phyloP scores from a whole-genome alignment of 371 early-diverging fungal species.

The Polyrhizophydium stewartii region DNA sequence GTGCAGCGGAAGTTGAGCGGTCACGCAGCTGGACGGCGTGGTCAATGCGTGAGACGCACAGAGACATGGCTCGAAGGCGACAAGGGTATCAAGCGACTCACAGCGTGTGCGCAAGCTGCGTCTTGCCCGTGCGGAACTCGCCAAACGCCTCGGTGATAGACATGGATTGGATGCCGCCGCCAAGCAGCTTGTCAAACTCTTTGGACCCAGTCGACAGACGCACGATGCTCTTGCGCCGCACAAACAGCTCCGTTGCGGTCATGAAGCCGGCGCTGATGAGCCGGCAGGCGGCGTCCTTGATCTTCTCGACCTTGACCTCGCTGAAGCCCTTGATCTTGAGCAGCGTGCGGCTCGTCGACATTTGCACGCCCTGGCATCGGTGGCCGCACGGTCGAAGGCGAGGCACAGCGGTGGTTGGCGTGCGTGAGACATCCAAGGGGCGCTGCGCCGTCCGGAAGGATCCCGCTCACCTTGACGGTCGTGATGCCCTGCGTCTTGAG shows the following conservation, averaged over 20 bases:
- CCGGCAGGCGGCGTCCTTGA: constrained; percentile 89
- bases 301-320: constrained; percentile 96
- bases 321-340: constrained; percentile 96
- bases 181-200: constrained; percentile 92
- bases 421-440: background rate
- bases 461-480: constrained; percentile 43
- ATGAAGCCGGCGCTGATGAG: constrained; percentile 94
- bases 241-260: constrained; percentile 88
- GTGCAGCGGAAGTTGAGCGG: constrained; percentile 64
- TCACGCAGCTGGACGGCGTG: constrained; percentile 16
- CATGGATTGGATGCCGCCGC: constrained; percentile 85
- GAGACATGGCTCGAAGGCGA: too few species aligned
- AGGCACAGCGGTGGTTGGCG: background rate
- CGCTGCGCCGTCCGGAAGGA: background rate
- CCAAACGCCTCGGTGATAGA: constrained; percentile 65
- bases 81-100: too few species aligned
- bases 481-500: constrained; percentile 77
- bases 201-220: constrained; percentile 93
- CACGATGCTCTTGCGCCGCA: constrained; percentile 67
- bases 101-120: constrained; percentile 32
- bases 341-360: constrained; percentile 69
- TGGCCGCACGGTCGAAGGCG: background rate
- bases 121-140: constrained; percentile 87
- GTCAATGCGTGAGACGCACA: too few species aligned
- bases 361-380: constrained; percentile 59